Conservation (phyloP, 2,329 filamentous ascomycete genomes). For the Fusarium mangiferae region DNA sequence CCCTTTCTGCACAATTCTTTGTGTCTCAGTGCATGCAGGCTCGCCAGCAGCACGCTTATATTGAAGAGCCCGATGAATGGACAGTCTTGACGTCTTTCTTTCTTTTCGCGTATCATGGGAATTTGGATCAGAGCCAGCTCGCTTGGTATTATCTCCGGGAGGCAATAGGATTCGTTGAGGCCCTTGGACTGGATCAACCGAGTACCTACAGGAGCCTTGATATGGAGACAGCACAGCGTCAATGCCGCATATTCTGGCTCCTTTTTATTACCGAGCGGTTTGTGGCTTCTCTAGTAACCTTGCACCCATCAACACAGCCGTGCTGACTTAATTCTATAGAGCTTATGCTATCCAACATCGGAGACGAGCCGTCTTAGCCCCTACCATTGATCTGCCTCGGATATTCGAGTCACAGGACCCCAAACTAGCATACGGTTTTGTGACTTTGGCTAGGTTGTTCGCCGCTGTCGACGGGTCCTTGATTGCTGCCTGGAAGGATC, state of each 20-base stretch:
- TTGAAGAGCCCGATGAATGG: conserved; percentile 32
- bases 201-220: conserved; percentile 20
- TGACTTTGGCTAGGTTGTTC: conserved; percentile 30
- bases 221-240: conserved; percentile 16
- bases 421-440: conserved; percentile 36
- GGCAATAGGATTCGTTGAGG: conserved; percentile 35
- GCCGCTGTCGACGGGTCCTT: conserved; percentile 24
- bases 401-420: conserved; percentile 33
- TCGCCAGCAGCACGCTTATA: conserved; percentile 17
- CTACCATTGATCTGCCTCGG: conserved; percentile 31
- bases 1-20: conserved; percentile 4
- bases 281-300: neutral
- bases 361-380: conserved; percentile 18
- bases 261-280: conserved; percentile 38
- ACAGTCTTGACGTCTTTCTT: conserved; percentile 39
- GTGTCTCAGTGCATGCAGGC: conserved; percentile 23
- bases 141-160: conserved; percentile 39
- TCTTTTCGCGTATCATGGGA: conserved; percentile 33
- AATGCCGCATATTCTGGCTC: conserved; percentile 36
- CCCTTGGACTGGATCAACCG: conserved; percentile 25
- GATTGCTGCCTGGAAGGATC: conserved; percentile 3
- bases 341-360: conserved; percentile 37
- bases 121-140: conserved; percentile 16
- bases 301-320: neutral
- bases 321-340: conserved; percentile 5